Percentiles rank a stretch among this genome's conserved stretches.
Evolutionary conservation across 2,329 filamentous ascomycete genomes (phyloP).

Genomic region (Claviceps quebecensis): DNA sequence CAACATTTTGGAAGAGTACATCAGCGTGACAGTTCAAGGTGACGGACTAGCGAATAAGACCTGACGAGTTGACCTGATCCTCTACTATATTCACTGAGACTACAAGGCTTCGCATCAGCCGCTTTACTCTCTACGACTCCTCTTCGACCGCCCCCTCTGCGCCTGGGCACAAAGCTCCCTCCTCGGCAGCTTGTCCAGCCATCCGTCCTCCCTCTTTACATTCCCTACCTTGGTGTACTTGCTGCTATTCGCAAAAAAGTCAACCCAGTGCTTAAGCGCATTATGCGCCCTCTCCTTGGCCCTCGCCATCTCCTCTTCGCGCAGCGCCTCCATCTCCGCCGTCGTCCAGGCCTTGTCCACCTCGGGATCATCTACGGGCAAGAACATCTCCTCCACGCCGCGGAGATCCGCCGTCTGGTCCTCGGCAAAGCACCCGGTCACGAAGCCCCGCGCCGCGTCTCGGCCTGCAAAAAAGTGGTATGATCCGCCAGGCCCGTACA

Average conservation of each 20-base stretch:
- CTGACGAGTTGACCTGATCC: too few relatives aligned
- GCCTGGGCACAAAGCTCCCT: slow-evolving; percentile 59
- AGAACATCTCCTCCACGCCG: slow-evolving; percentile 76
- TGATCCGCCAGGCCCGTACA: slow-evolving; percentile 72
- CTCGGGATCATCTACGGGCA: slow-evolving; percentile 47
- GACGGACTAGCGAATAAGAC: too few relatives aligned
- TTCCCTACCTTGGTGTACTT: slow-evolving; percentile 73
- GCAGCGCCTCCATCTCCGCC: slow-evolving; percentile 36
- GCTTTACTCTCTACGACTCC: slow-evolving; percentile 21
- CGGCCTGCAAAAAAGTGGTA: slow-evolving; percentile 79
- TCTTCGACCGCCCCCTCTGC: slow-evolving; percentile 38
- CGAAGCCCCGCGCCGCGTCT: slow-evolving; percentile 77
- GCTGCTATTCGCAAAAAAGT: slow-evolving; percentile 65
- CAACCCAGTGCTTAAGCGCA: slow-evolving; percentile 65
- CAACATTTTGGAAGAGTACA: too few relatives aligned
- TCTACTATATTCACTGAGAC: too few relatives aligned
- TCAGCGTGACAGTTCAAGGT: too few relatives aligned
- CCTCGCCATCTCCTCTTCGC: slow-evolving; percentile 47
- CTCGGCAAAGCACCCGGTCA: slow-evolving; percentile 83
- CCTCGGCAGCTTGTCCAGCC: slow-evolving; percentile 47
- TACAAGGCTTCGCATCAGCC: neutral
- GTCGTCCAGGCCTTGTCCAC: slow-evolving; percentile 46
- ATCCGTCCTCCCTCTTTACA: slow-evolving; percentile 47
- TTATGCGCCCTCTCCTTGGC: slow-evolving; percentile 53
- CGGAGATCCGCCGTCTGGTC: slow-evolving; percentile 75